Percentiles rank a stretch among this genome's conserved stretches.
Evolutionary conservation across 2,329 filamentous ascomycete genomes (phyloP).

Genomic region (Phialophora tarda): DNA sequence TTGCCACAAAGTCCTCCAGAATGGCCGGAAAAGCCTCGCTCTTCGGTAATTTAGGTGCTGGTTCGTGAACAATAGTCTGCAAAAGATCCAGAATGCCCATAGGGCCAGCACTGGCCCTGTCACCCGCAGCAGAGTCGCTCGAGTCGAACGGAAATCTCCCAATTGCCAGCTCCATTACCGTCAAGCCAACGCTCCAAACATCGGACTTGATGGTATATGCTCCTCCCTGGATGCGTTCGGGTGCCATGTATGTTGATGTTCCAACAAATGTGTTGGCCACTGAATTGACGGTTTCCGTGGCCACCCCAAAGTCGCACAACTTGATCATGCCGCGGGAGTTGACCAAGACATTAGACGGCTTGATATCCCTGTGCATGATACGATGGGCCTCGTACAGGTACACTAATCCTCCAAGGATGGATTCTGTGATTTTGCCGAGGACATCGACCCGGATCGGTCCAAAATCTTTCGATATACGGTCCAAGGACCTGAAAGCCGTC

Average conservation of each 20-base stretch:
- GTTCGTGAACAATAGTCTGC: slow-evolving; percentile 97
- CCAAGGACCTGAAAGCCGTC: slow-evolving; percentile 70
- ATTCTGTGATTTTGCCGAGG: slow-evolving; percentile 95
- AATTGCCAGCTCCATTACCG: slow-evolving; percentile 96
- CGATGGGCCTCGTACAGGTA: slow-evolving; percentile 95
- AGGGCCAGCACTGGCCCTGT: slow-evolving; percentile 70
- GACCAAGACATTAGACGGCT: slow-evolving; percentile 95
- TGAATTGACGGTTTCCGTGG: slow-evolving; percentile 95
- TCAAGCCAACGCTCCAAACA: slow-evolving; percentile 96
- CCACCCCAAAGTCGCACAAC: slow-evolving; percentile 98
- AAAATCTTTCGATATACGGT: slow-evolving; percentile 91
- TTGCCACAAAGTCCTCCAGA: slow-evolving; percentile 94
- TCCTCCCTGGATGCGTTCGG: slow-evolving; percentile 94
- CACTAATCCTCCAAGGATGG: slow-evolving; percentile 87
- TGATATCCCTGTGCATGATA: slow-evolving; percentile 99
- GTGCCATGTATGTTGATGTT: slow-evolving; percentile 99
- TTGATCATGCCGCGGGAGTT: slow-evolving; percentile 96
- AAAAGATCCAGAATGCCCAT: slow-evolving; percentile 94
- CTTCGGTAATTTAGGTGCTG: slow-evolving; percentile 89
- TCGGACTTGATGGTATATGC: slow-evolving; percentile 98
- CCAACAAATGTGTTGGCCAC: slow-evolving; percentile 98
- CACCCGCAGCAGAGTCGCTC: slow-evolving; percentile 76
- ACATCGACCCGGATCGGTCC: slow-evolving; percentile 95
- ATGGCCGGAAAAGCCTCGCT: slow-evolving; percentile 96
- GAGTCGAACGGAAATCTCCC: slow-evolving; percentile 93